These are phyloP conservation scores for Diversispora eburnea DNA, from an alignment of 192 early-diverging fungal species.

Conservation along the genomic window DNA sequence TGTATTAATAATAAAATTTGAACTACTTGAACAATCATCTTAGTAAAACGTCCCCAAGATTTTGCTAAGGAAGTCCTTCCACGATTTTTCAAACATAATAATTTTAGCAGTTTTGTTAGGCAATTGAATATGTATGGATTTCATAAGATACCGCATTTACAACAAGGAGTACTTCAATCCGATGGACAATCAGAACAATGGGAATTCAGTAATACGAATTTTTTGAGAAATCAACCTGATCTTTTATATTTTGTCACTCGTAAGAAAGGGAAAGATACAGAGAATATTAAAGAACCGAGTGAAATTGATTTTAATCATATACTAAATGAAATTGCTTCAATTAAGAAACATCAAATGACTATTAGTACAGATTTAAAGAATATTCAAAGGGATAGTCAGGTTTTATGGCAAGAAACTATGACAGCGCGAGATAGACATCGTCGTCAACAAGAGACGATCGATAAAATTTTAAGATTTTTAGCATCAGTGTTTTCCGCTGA, in stretches of 20 bases:
- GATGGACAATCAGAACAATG: conserved; percentile 76
- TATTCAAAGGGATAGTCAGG: conserved; percentile 84
- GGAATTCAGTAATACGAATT: conserved; percentile 92
- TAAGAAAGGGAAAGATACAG: conserved; percentile 64
- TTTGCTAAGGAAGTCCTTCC: conserved; percentile 83
- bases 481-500: conserved; percentile 77
- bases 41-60: conserved; percentile 65
- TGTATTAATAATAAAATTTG: not conserved
- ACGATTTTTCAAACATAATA: conserved; percentile 88
- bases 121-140: conserved; percentile 97
- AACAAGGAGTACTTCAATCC: conserved; percentile 80
- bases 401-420: conserved; percentile 82
- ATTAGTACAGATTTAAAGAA: conserved; percentile 83
- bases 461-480: conserved; percentile 90
- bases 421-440: conserved; percentile 73
- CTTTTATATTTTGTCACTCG: conserved; percentile 82
- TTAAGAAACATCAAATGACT: conserved; percentile 86
- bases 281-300: conserved; percentile 40
- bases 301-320: conserved; percentile 52
- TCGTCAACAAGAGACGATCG: conserved; percentile 86
- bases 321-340: conserved; percentile 76
- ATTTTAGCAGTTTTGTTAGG: conserved; percentile 86
- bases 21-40: not conserved
- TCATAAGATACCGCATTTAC: conserved; percentile 93
- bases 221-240: conserved; percentile 86